A percentile compares a stretch with the other conserved stretches of the same genome.
These are phyloP conservation scores for Cadophora gregata DNA, from an alignment of 2,329 filamentous ascomycete species.

Conservation along the genomic window DNA sequence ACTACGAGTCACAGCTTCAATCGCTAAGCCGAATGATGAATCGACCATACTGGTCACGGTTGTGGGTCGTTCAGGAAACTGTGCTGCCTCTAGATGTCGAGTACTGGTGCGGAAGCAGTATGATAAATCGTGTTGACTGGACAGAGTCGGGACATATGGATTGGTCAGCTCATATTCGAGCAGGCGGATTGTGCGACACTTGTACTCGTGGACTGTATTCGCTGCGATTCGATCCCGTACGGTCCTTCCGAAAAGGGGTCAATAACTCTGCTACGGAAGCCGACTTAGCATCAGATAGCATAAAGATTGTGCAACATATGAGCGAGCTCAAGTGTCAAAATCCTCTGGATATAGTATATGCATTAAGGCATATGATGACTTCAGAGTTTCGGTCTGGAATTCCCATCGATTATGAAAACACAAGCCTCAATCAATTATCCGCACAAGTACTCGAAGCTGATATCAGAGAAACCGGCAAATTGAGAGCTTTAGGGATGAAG, in stretches of 20 bases:
- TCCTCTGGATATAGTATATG: background rate
- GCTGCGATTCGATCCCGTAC: too few relatives aligned
- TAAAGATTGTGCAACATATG: background rate
- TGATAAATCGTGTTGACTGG: background rate
- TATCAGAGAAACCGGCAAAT: background rate
- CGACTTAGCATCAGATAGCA: too few relatives aligned
- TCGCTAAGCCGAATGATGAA: background rate
- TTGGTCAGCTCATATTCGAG: too few relatives aligned
- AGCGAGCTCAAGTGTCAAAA: background rate
- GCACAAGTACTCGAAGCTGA: background rate
- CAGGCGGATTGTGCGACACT: background rate
- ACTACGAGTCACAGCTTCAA: background rate
- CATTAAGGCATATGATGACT: background rate
- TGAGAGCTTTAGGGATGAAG: background rate
- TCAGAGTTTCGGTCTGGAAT: background rate
- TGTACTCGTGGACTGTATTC: background rate
- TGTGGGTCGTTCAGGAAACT: constrained; percentile 7
- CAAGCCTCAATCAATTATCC: background rate
- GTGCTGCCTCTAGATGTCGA: background rate
- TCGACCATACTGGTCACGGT: background rate
- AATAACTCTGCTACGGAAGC: too few relatives aligned
- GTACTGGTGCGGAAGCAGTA: background rate
- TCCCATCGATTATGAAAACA: background rate
- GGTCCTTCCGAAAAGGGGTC: too few relatives aligned
- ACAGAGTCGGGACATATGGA: too few relatives aligned